These are phyloP conservation scores for Podospora pseudocomata DNA, from an alignment of 495 filamentous ascomycete species.

Conservation along the genomic window DNA sequence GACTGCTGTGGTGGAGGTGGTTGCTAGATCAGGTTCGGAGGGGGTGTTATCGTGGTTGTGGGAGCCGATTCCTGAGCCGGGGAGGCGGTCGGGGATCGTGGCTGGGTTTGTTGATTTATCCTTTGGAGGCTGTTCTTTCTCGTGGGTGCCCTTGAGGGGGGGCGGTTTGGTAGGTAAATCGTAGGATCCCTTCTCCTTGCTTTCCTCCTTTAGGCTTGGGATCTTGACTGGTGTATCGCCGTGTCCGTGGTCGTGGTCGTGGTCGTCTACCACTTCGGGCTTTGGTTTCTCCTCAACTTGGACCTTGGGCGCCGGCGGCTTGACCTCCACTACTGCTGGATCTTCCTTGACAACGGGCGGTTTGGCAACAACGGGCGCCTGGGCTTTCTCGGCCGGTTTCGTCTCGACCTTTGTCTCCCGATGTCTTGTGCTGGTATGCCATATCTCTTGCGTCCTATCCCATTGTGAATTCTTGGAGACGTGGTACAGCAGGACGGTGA, in stretches of 20 bases:
- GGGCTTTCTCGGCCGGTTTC: slow-evolving; percentile 10
- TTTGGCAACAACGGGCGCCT: not conserved
- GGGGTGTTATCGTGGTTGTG: slow-evolving; percentile 10
- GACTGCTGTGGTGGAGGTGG: slow-evolving; percentile 31
- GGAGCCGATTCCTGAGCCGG: slow-evolving; percentile 8
- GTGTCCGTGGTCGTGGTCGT: not conserved
- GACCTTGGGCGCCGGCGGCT: not conserved
- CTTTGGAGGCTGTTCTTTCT: not conserved
- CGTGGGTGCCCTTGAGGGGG: not conserved
- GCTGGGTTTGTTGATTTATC: slow-evolving; percentile 4
- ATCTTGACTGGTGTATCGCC: slow-evolving; percentile 28
- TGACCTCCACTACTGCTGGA: not conserved
- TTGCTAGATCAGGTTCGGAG: slow-evolving; percentile 12
- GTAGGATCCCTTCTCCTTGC: slow-evolving; percentile 27
- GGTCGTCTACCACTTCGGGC: not conserved
- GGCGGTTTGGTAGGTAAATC: slow-evolving; percentile 25
- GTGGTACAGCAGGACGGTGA: slow-evolving; percentile 63
- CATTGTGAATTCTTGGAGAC: slow-evolving; percentile 52
- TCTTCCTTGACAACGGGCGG: not conserved
- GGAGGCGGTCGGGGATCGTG: slow-evolving; percentile 12
- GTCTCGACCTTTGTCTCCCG: slow-evolving; percentile 9
- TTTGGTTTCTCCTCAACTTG: not conserved
- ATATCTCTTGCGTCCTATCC: slow-evolving; percentile 36
- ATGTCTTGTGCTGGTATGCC: slow-evolving; percentile 11
- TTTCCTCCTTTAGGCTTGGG: slow-evolving; percentile 37